A percentile compares a stretch with the other conserved stretches of the same genome.
phyloP scores from a whole-genome alignment of 148 eudicot genomes.

The Rhododendron vialii region DNA sequence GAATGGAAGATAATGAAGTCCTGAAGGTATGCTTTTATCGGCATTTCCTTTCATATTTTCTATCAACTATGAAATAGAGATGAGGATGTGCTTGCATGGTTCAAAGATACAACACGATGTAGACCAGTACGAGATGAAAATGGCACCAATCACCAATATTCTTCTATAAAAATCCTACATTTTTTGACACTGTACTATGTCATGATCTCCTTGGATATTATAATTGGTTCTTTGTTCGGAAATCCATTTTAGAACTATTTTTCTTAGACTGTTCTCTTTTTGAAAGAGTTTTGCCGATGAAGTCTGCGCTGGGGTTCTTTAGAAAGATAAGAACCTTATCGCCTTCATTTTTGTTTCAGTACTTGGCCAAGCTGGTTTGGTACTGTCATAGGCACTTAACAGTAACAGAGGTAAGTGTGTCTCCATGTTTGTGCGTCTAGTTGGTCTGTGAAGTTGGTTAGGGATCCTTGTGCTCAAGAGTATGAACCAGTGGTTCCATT shows the following conservation, averaged over 20 bases:
- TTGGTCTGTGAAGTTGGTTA: not conserved
- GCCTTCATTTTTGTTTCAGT: not conserved
- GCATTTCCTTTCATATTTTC: not conserved
- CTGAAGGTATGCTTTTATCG: slow-evolving; percentile 38
- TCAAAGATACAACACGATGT: not conserved
- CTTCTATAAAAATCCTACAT: not conserved
- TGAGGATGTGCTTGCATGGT: not conserved
- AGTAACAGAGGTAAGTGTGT: not conserved
- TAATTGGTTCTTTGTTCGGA: not conserved
- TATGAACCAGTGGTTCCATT: not conserved
- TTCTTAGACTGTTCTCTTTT: not conserved
- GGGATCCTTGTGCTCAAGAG: not conserved
- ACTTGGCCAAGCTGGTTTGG: not conserved
- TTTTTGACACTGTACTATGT: not conserved
- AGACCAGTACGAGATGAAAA: not conserved
- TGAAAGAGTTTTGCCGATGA: not conserved
- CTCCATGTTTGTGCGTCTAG: not conserved
- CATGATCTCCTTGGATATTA: not conserved
- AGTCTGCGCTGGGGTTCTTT: not conserved
- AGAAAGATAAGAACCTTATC: not conserved
- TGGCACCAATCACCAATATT: not conserved
- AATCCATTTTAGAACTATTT: not conserved
- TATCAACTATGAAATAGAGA: not conserved
- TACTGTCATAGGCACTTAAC: not conserved
- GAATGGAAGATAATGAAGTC: slow-evolving; percentile 28